Percentiles rank a stretch among this genome's conserved stretches.
Conservation (phyloP, 2,329 filamentous ascomycete genomes). For the Epicoccum sorghinum region DNA sequence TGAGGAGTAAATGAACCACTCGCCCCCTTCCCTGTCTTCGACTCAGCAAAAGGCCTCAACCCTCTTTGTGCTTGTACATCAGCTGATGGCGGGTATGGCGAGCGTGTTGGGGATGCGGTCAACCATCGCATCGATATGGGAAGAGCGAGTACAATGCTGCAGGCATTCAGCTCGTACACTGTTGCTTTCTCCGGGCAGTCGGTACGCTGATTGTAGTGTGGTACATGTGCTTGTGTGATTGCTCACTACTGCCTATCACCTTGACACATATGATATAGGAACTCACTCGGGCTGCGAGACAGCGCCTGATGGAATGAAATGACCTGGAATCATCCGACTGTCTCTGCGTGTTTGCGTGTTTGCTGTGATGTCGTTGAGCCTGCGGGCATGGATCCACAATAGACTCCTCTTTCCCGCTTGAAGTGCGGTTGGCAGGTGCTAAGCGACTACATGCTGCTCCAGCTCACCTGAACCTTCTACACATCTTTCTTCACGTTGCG, state of each 20-base stretch:
- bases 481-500: not conserved
- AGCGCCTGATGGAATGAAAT: slow-evolving; percentile 31
- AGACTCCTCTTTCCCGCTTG: slow-evolving; percentile 2
- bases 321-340: slow-evolving; percentile 18
- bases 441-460: slow-evolving; percentile 3
- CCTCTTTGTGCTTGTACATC: slow-evolving; percentile 29
- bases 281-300: slow-evolving; percentile 28
- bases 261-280: slow-evolving; percentile 34
- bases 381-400: slow-evolving; percentile 12
- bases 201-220: slow-evolving; percentile 20
- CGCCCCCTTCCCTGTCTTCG: slow-evolving; percentile 45
- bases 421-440: slow-evolving; percentile 6
- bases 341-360: slow-evolving; percentile 1
- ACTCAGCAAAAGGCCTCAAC: slow-evolving; percentile 35
- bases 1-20: slow-evolving; percentile 48
- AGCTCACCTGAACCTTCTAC: not conserved
- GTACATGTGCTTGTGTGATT: slow-evolving; percentile 28
- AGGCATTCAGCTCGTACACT: slow-evolving; percentile 18
- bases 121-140: slow-evolving; percentile 41
- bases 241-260: slow-evolving; percentile 25
- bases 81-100: slow-evolving; percentile 27
- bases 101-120: slow-evolving; percentile 32
- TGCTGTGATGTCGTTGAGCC: slow-evolving; percentile 30
- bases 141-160: slow-evolving; percentile 41
- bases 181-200: slow-evolving; percentile 24